These are phyloP conservation scores for Fusarium austroafricanum DNA, from an alignment of 2,329 filamentous ascomycete species.

Conservation along the genomic window DNA sequence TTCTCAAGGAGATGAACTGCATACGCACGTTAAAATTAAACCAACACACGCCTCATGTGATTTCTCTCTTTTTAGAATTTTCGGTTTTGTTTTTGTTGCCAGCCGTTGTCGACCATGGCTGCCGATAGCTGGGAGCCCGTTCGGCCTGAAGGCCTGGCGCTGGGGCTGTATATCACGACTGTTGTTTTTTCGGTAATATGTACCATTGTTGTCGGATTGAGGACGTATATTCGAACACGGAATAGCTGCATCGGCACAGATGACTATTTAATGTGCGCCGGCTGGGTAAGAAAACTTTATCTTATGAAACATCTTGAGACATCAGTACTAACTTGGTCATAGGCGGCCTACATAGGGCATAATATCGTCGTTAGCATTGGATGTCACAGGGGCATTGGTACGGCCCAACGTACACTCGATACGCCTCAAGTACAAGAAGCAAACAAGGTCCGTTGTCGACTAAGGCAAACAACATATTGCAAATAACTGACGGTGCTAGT, in stretches of 20 bases:
- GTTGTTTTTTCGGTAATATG: constrained; percentile 7
- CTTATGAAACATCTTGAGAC: too few relatives aligned
- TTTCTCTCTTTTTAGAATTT: too few relatives aligned
- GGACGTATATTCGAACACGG: not conserved
- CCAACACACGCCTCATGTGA: not conserved
- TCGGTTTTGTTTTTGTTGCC: not conserved
- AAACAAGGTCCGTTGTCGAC: not conserved
- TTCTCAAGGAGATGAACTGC: not conserved
- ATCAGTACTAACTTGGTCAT: not conserved
- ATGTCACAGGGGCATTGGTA: constrained; percentile 8
- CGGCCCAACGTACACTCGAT: not conserved
- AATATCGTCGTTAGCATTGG: constrained; percentile 10
- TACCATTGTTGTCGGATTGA: not conserved
- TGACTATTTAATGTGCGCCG: constrained; percentile 18
- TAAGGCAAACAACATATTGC: too few relatives aligned
- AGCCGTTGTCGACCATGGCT: not conserved
- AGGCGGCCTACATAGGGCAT: constrained; percentile 14
- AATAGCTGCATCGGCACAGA: constrained; percentile 2
- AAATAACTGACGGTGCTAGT: not conserved
- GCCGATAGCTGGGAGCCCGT: not conserved
- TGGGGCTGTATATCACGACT: not conserved
- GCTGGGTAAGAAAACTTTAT: constrained; percentile 1
- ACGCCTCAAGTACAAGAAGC: constrained; percentile 8
- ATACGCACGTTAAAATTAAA: not conserved
- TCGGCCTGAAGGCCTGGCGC: constrained; percentile 5